A percentile compares a stretch with the other conserved stretches of the same genome.
Evolutionary conservation across 345 rosid genomes (phyloP).

Genomic region (Clarkia xantiana): DNA sequence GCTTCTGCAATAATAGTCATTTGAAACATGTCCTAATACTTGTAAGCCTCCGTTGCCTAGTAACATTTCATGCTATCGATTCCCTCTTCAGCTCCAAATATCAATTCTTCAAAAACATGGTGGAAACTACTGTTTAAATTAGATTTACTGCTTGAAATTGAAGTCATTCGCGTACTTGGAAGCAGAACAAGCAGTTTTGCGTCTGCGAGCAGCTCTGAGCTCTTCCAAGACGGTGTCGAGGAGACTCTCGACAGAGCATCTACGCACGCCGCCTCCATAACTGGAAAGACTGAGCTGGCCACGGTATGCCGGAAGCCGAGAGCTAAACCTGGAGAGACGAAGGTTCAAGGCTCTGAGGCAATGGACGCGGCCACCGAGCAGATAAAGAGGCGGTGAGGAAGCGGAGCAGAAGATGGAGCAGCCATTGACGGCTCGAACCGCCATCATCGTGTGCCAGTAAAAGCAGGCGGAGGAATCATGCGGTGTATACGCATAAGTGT

Average conservation of each 20-base stretch:
- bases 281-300: conserved; percentile 7
- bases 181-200: conserved; percentile 44
- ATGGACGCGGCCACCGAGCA: conserved; percentile 7
- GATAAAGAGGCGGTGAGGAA: conserved; percentile 5
- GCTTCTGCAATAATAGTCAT: too few species aligned
- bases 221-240: conserved; percentile 55
- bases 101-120: background rate
- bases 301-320: conserved; percentile 15
- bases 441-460: conserved; percentile 16
- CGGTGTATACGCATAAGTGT: background rate
- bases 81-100: background rate
- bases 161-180: conserved; percentile 32
- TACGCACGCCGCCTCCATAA: conserved; percentile 21
- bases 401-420: conserved; percentile 9
- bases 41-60: too few species aligned
- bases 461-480: background rate
- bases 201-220: conserved; percentile 28
- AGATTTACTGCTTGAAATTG: background rate
- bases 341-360: conserved; percentile 11
- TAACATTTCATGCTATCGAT: too few species aligned
- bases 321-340: conserved; percentile 30
- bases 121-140: background rate
- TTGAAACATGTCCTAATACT: too few species aligned
- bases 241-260: conserved; percentile 41
- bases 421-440: conserved; percentile 39